Evolutionary conservation across 2,329 filamentous ascomycete species (phyloP), one percentile per base, ranked within the genome.

Genomic region (Fusarium sp.): DNA sequence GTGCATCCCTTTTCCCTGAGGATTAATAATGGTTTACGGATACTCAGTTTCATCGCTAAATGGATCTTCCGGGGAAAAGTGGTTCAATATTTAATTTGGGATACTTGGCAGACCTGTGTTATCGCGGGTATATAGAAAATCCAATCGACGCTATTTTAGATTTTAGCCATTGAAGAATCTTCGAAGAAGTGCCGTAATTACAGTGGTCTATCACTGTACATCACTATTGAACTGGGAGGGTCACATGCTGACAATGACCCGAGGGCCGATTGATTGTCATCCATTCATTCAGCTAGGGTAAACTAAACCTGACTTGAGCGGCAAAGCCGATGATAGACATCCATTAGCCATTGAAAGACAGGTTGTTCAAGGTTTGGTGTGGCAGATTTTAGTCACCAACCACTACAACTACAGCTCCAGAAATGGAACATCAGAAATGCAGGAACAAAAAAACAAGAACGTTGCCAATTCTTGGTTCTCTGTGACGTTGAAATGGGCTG

Each of bases 191-290:
- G 34, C 34, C 34, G 34, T 38, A 38, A 38, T 38, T 38, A 38
- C 34, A 38, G 34, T 38, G 34, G 34, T 38, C 34, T n/a, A 38
- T 38, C 34, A 38, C 18, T 38, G 34, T 38, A 38, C 34, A 38
- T 38, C 34, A 38, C 34, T 38, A 38, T 38, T n/a, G 5, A 38
- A 38, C 34, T 38, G 10, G 5, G 34, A 38, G 27, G 56, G 62
- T 62, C 63, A 66, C 63, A 66, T 66, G 62, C 62, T 66, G 55
- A 63, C 18, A 18, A 11, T 34, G 22, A 25, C 20, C 63, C 63
- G 61, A 66, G 63, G 63, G 62, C 54, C 61, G 42, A 47, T 53
- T 59, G 43, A 38, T 5, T 38, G 16, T 10, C 34, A 6, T 11
- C 27, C 34, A 6, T 38, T 54, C 25, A 46, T 57, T 25, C 42